Evolutionary conservation across 768 basidiomycete species (phyloP), one percentile per base, ranked within the genome.

Genomic region (Cubamyces sp.): DNA sequence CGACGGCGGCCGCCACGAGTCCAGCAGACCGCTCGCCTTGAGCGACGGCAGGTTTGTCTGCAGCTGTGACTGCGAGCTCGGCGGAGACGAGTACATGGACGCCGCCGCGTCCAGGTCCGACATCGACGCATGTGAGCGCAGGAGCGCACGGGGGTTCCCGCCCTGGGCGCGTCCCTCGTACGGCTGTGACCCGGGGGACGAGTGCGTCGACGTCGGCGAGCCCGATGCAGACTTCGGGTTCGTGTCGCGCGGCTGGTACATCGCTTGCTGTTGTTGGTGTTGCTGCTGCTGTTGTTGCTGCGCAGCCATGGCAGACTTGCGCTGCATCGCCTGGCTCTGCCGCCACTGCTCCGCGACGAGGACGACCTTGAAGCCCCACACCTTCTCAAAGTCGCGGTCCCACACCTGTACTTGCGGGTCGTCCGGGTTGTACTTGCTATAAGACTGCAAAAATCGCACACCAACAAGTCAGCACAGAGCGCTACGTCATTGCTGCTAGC

Each of bases 21-120:
- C 87, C 42, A 91, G 76, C 47, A 91, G 77, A 21, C 90, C 90
- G 65, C 87, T 89, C 34, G 86, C 84, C 74, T 90, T 91, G 56
- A 91, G 76, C 40, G 90, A 91, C 34, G 90, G 90, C 61, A 91
- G 74, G 86, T 84, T 65, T 40, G 47, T 55, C 76, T 57, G 51
- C 59, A 60, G 19, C 56, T 37, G 63, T 56, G 61, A 39, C 34
- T 34, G 34, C 34, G 34, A 34, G 34, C 9, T 34, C 34, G 34
- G 34, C 34, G 34, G 34, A 34, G 34, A 34, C 59, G 60, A 19
- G 21, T 49, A 41, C 55, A n/a, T 57, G 37, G 34, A 34, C 11
- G 52, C 61, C 19, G 54, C 54, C 34, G 23, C 52, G 34, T 47
- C 60, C 28, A 63, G 45, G 51, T 51, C 66, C 15, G 67, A 58